Evolutionary conservation across 805 yeast species (phyloP), one percentile per base, ranked within the genome.

Genomic region (Saccharomycopsis fermentans): DNA sequence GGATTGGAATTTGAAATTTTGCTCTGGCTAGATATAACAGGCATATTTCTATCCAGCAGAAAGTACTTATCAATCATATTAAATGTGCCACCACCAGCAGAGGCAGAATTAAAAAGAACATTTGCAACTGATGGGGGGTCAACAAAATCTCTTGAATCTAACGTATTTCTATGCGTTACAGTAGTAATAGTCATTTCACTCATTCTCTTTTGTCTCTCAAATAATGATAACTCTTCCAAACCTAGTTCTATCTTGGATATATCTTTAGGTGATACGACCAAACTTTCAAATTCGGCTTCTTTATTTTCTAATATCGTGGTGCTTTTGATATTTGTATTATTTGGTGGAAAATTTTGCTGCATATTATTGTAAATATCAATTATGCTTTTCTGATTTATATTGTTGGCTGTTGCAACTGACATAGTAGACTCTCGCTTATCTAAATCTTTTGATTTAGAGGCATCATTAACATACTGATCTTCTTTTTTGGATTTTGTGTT

Each of bases 261-360:
- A 17, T 61, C 63, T 19, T 56, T 59, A 3, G 63, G 60, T 14
- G 63, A 56, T 5, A 61, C 63, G 50, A 59, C 57, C 12, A 62
- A 54, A 48, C 62, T 58, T 17, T 54, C 40, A 37, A 61, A 58
- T 32, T 43, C 36, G 27, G n/a, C 26, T 52, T 50, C 50, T 16
- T 21, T 43, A 43, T 43, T 21, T 24, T 43, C 50, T 9, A 43
- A 43, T 8, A 43, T 43, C 17, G 50, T 43, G 3, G 50, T 43
- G 5, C 24, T 21, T 14, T 43, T 43, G 50, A 43, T 43, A 21
- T 43, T 43, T 9, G 50, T 9, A 14, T 43, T 43, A 43, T 43
- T 24, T 8, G n/a, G n/a, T 6, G 63, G 62, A n/a, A 54, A 59
- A 14, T 52, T 24, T 26, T 61, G 16, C 19, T 56, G 59, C 32